Conservation (phyloP, 805 yeast genomes). For the Saccharomyces eubayanus region DNA sequence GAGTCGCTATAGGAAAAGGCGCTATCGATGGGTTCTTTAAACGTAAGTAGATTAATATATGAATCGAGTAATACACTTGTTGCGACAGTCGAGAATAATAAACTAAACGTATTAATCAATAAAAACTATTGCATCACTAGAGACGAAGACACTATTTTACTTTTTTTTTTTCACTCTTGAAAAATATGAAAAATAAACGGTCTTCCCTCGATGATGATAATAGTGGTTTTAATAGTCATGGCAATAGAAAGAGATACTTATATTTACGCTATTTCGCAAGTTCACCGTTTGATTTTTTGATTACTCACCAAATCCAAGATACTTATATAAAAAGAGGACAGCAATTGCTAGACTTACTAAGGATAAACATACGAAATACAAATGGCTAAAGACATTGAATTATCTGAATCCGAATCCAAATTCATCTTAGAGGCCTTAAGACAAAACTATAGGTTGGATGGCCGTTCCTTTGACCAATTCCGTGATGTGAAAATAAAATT, state of each 20-base stretch:
- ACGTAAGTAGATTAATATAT: slow-evolving; percentile 22
- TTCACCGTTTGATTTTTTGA: background rate
- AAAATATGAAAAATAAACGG: background rate
- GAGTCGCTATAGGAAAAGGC: slow-evolving; percentile 52
- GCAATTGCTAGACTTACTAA: background rate
- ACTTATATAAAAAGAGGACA: background rate
- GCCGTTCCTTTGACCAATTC: slow-evolving; percentile 55
- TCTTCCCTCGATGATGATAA: background rate
- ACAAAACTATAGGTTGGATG: slow-evolving; percentile 57
- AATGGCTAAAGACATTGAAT: slow-evolving; percentile 56
- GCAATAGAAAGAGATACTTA: background rate
- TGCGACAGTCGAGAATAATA: background rate
- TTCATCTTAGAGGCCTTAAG: slow-evolving; percentile 59
- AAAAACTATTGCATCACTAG: background rate
- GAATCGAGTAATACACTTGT: background rate
- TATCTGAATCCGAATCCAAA: slow-evolving; percentile 54
- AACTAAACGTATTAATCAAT: background rate
- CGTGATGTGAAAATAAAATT: slow-evolving; percentile 58
- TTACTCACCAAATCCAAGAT: background rate
- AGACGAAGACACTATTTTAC: background rate
- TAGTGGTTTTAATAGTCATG: background rate
- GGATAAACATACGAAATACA: background rate
- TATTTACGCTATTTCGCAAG: background rate
- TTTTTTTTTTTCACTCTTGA: background rate
- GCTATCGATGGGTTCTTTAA: slow-evolving; percentile 64